Evolutionary conservation across 169 alveolate genomes (phyloP).

Genomic region (Plasmodium adleri): DNA sequence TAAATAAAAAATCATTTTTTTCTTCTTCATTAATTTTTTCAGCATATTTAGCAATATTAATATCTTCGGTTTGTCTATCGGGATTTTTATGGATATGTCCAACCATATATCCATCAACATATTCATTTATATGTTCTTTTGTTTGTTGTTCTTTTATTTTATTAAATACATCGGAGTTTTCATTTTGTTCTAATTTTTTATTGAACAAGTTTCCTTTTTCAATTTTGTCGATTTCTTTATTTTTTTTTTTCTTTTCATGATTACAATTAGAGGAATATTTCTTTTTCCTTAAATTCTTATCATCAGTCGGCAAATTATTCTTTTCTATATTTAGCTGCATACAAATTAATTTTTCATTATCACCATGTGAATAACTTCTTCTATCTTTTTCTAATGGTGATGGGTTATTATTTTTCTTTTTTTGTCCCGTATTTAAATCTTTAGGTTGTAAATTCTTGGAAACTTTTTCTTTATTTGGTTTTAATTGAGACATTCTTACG

Average conservation of each 20-base stretch:
- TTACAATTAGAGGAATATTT: not conserved
- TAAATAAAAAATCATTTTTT: too few relatives aligned
- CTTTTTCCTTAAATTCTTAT: constrained; percentile 1
- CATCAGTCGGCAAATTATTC: not conserved
- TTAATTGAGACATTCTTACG: not conserved
- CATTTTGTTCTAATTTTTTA: constrained; percentile 5
- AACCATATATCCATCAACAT: not conserved
- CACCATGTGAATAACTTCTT: not conserved
- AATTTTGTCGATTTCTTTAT: constrained; percentile 12
- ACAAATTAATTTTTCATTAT: constrained; percentile 7
- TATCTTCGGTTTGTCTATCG: too few relatives aligned
- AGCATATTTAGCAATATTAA: too few relatives aligned
- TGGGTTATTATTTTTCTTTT: constrained; percentile 5
- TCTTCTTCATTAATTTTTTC: too few relatives aligned
- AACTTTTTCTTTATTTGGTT: not conserved
- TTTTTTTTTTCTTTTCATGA: constrained; percentile 18
- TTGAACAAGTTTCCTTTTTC: not conserved
- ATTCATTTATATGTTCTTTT: not conserved
- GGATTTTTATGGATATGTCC: not conserved
- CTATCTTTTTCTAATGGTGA: not conserved
- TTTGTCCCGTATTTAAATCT: not conserved
- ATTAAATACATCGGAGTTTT: not conserved
- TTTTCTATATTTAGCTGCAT: constrained; percentile 9
- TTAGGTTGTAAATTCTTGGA: not conserved
- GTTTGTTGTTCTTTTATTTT: constrained; percentile 1